phyloP scores from a whole-genome alignment of 2,329 filamentous ascomycete species.

The Pezizomycotina sp. region DNA sequence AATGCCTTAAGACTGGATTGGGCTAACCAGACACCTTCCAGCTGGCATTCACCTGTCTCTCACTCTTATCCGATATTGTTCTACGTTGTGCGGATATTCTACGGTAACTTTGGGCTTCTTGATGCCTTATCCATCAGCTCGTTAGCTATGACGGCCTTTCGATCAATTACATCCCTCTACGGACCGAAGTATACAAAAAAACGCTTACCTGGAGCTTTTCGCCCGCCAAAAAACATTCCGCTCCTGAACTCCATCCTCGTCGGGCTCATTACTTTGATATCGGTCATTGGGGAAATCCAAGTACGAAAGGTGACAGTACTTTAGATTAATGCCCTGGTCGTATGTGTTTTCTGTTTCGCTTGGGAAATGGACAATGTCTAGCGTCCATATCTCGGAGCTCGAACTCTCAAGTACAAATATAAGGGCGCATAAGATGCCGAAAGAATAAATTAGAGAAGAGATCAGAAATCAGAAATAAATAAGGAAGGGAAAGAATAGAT shows the following conservation, averaged over 20 bases:
- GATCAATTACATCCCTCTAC: too few species aligned
- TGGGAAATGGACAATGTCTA: slow-evolving; percentile 12
- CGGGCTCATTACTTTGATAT: slow-evolving; percentile 10
- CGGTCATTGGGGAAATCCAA: slow-evolving; percentile 8
- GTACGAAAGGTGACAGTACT: slow-evolving; percentile 9
- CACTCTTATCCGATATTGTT: slow-evolving; percentile 5
- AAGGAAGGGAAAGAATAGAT: background rate
- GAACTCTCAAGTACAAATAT: slow-evolving; percentile 19
- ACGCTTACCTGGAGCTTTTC: too few species aligned
- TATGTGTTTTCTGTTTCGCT: slow-evolving; percentile 8
- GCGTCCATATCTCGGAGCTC: slow-evolving; percentile 9
- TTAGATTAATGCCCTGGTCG: slow-evolving; percentile 10
- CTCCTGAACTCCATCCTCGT: slow-evolving; percentile 14
- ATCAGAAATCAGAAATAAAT: background rate
- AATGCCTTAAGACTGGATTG: background rate
- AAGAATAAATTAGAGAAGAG: background rate
- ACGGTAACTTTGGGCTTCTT: slow-evolving; percentile 7
- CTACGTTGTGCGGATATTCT: slow-evolving; percentile 5
- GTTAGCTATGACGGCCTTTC: slow-evolving; percentile 13
- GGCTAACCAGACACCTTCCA: background rate
- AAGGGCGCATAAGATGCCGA: slow-evolving; percentile 15
- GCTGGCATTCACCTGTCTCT: slow-evolving; percentile 18
- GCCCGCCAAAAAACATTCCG: slow-evolving; percentile 11
- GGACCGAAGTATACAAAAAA: too few species aligned
- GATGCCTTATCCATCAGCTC: slow-evolving; percentile 15